A percentile compares a stretch with the other conserved stretches of the same genome.
phyloP scores from a whole-genome alignment of 768 basidiomycete species.

The Tulasnella sp. region DNA sequence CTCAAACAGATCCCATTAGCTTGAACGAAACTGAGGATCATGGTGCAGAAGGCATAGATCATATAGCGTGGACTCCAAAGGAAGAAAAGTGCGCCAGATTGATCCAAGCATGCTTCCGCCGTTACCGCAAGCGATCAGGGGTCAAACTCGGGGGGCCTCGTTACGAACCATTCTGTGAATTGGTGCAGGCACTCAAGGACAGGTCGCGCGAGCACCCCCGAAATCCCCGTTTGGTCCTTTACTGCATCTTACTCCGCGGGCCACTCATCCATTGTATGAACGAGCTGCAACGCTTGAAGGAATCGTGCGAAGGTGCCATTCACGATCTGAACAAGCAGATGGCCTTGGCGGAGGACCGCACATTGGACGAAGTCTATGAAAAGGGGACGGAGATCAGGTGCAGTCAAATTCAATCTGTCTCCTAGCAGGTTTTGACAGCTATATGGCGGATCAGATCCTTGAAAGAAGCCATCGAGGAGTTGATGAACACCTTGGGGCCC shows the following conservation, averaged over 20 bases:
- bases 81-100: not conserved
- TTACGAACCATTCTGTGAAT: not conserved
- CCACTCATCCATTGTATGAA: not conserved
- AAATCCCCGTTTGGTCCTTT: not conserved
- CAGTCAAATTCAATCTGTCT: no score
- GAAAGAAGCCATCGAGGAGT: no score
- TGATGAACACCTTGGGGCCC: no score
- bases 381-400: no score
- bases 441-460: no score
- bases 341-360: no score
- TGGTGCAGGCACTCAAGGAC: not conserved
- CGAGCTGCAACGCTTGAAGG: not conserved
- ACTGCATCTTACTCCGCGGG: not conserved
- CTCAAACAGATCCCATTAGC: not conserved
- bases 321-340: no score
- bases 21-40: not conserved
- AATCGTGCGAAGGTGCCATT: not conserved
- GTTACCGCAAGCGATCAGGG: not conserved
- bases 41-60: not conserved
- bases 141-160: not conserved
- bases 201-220: not conserved
- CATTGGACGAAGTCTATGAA: no score
- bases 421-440: no score
- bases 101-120: not conserved
- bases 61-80: not conserved